A percentile compares a stretch with the other conserved stretches of the same genome.
These are phyloP conservation scores for Magnaporthales sp. DNA, from an alignment of 2,329 filamentous ascomycete genomes.

Conservation along the genomic window DNA sequence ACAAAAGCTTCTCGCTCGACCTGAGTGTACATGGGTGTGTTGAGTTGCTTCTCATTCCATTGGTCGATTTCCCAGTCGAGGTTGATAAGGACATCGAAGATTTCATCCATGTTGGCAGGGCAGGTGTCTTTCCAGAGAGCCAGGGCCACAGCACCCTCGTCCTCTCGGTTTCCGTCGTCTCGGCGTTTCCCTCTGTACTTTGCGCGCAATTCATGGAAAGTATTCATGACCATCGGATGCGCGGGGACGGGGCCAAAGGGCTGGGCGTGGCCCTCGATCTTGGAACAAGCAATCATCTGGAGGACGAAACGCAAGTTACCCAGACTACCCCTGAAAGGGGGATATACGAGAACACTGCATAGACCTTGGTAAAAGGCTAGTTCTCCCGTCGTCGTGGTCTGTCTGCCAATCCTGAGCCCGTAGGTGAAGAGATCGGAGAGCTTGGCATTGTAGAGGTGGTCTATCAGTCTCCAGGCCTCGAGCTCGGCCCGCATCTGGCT, in stretches of 20 bases:
- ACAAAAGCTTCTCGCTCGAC: neutral
- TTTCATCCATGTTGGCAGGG: neutral
- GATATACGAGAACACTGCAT: neutral
- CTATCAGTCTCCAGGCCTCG: neutral
- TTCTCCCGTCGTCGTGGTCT: no score
- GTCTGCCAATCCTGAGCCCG: neutral
- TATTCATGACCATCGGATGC: neutral
- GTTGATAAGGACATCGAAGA: neutral
- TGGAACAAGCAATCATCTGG: neutral
- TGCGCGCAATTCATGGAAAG: neutral
- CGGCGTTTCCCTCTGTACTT: neutral
- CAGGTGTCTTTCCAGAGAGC: neutral
- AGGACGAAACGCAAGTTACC: neutral
- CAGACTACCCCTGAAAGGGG: neutral
- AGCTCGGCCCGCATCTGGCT: neutral
- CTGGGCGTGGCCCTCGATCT: neutral
- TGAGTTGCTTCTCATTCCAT: neutral
- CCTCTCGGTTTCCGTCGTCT: neutral
- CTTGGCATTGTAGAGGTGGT: neutral
- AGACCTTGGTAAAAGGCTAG: neutral
- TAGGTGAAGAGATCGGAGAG: neutral
- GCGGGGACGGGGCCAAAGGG: slow-evolving; percentile 1
- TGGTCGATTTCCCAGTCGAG: neutral
- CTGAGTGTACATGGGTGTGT: neutral
- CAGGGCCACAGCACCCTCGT: neutral